phyloP scores from a whole-genome alignment of 2,329 filamentous ascomycete species.

The Elsinoe necatrix region DNA sequence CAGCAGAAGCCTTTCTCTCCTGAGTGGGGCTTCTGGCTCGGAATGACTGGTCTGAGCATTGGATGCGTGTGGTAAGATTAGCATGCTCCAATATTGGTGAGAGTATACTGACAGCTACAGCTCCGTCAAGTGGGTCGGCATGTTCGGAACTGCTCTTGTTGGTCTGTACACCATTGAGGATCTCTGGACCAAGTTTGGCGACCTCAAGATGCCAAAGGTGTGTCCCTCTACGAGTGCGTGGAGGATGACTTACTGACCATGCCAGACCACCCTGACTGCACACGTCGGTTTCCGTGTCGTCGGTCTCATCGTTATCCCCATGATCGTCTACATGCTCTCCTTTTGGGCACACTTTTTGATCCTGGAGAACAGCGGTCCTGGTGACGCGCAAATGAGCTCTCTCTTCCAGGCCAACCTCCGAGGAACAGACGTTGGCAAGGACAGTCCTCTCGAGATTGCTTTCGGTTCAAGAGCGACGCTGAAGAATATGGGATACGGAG shows the following conservation, averaged over 20 bases:
- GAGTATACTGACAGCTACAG: background rate
- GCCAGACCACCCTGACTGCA: conserved; percentile 56
- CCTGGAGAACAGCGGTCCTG: conserved; percentile 84
- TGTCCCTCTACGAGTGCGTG: conserved; percentile 24
- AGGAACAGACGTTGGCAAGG: conserved; percentile 87
- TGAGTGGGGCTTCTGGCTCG: conserved; percentile 92
- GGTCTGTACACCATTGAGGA: conserved; percentile 94
- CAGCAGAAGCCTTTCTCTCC: conserved; percentile 76
- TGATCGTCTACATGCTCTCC: conserved; percentile 88
- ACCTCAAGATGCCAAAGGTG: conserved; percentile 81
- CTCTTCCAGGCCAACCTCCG: conserved; percentile 95
- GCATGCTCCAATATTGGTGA: background rate
- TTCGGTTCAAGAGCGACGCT: conserved; percentile 82
- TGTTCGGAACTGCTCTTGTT: conserved; percentile 91
- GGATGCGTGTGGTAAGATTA: conserved; percentile 66
- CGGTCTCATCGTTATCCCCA: conserved; percentile 79
- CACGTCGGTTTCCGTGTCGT: conserved; percentile 74
- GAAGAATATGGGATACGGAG: conserved; percentile 99
- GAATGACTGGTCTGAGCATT: conserved; percentile 88
- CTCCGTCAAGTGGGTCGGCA: conserved; percentile 96
- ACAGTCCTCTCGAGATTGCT: conserved; percentile 88
- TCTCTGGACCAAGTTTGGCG: conserved; percentile 95
- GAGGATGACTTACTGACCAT: background rate
- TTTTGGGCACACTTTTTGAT: conserved; percentile 94
- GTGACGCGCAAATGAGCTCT: conserved; percentile 99